A percentile compares a stretch with the other conserved stretches of the same genome.
Conservation (phyloP, 23 red algal species). For the Gracilaria gracilis region DNA sequence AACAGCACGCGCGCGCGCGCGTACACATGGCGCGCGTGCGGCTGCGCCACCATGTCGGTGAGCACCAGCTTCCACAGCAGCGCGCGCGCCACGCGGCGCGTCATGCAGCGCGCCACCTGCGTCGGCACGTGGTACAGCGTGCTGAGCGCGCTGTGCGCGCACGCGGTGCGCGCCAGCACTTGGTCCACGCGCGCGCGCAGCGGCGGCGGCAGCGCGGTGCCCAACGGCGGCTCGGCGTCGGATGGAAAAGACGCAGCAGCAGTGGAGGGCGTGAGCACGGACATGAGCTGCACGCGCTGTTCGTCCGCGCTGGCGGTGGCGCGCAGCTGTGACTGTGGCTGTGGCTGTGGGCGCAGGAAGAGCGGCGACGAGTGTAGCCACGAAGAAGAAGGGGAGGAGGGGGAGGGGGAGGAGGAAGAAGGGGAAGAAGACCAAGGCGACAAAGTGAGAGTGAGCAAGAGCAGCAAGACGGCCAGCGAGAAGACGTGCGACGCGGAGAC, state of each 20-base stretch:
- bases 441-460: neutral
- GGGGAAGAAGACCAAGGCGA: neutral
- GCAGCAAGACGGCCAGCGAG: neutral
- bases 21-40: neutral
- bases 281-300: neutral
- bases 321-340: neutral
- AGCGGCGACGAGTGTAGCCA: neutral
- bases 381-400: neutral
- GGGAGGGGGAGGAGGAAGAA: no score
- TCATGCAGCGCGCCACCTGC: constrained; percentile 18
- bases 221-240: neutral
- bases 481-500: neutral
- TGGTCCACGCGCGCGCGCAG: constrained; percentile 34
- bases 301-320: neutral
- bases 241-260: neutral
- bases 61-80: constrained; percentile 44
- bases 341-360: neutral
- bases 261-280: neutral
- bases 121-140: neutral
- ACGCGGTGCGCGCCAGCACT: neutral
- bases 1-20: constrained; percentile 59
- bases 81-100: neutral
- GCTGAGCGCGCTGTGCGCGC: neutral
- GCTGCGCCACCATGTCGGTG: constrained; percentile 7
- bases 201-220: neutral